Evolutionary conservation across 2,329 filamentous ascomycete genomes (phyloP).

Genomic region (Colletotrichum sp.): DNA sequence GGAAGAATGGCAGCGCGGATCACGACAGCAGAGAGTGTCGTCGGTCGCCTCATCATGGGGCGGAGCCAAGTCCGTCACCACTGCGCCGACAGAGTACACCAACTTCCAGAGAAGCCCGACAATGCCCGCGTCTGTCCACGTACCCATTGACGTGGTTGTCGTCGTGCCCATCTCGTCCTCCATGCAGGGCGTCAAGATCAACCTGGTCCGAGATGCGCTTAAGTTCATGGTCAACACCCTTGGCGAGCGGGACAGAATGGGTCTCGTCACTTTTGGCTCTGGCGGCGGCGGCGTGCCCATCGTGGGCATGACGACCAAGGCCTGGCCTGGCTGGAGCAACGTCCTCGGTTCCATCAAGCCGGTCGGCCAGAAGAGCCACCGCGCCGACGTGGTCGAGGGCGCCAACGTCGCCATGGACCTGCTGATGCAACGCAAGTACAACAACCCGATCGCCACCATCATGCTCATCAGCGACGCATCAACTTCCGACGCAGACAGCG

Average conservation of each 20-base stretch:
- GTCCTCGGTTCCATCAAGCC: conserved; percentile 87
- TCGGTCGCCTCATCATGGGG: conserved; percentile 86
- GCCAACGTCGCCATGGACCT: conserved; percentile 98
- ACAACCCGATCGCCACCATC: conserved; percentile 93
- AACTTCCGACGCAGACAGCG: conserved; percentile 90
- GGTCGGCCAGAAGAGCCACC: conserved; percentile 94
- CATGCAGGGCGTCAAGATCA: conserved; percentile 99
- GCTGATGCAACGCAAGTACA: conserved; percentile 95
- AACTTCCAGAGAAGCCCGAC: conserved; percentile 62
- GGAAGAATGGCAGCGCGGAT: conserved; percentile 78
- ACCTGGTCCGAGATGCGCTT: conserved; percentile 86
- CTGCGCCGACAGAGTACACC: conserved; percentile 91
- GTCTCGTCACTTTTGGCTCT: conserved; percentile 94
- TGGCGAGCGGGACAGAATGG: conserved; percentile 94
- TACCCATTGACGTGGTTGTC: conserved; percentile 93
- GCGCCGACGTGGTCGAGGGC: conserved; percentile 95
- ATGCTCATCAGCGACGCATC: conserved; percentile 97
- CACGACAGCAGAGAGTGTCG: conserved; percentile 71
- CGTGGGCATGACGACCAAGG: conserved; percentile 97
- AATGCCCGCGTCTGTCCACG: conserved; percentile 68
- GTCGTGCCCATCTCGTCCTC: conserved; percentile 97
- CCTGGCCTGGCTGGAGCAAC: conserved; percentile 90
- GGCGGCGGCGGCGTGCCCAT: conserved; percentile 91
- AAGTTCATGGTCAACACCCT: conserved; percentile 90
- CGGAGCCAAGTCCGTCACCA: conserved; percentile 80